These are phyloP conservation scores for Pilasporangium apinafurcum DNA, from an alignment of 352 stramenopile genomes.

Conservation along the genomic window DNA sequence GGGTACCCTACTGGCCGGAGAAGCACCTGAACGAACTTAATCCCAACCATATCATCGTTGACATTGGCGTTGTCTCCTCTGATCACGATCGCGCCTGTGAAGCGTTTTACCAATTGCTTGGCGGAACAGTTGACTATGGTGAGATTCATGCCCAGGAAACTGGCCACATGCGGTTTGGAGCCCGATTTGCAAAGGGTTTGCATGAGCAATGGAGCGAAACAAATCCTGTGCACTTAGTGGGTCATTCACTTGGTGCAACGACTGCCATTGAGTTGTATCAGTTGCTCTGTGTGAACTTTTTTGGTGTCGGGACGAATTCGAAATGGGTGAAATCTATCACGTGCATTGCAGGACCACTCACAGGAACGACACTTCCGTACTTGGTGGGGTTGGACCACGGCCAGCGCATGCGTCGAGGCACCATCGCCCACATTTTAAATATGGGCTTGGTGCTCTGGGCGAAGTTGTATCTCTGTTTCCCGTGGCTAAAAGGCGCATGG, in stretches of 20 bases:
- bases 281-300: conserved; percentile 49
- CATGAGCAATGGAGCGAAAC: conserved; percentile 35
- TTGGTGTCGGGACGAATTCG: conserved; percentile 37
- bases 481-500: conserved; percentile 28
- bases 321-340: conserved; percentile 56
- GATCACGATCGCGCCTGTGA: conserved; percentile 68
- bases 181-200: conserved; percentile 18
- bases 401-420: conserved; percentile 19
- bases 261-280: conserved; percentile 73
- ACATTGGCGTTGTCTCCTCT: conserved; percentile 53
- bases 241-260: conserved; percentile 56
- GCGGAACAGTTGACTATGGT: conserved; percentile 57
- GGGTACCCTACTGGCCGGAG: conserved; percentile 55
- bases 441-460: conserved; percentile 32
- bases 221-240: conserved; percentile 51
- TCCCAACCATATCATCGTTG: conserved; percentile 49
- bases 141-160: conserved; percentile 24
- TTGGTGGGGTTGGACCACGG: conserved; percentile 39
- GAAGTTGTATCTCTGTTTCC: conserved; percentile 30
- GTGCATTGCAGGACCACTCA: conserved; percentile 50
- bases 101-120: conserved; percentile 55
- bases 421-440: conserved; percentile 25
- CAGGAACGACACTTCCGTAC: conserved; percentile 45
- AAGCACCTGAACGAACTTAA: conserved; percentile 30
- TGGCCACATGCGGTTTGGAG: conserved; percentile 38